Percentiles rank a stretch among this genome's conserved stretches.
Conservation (phyloP, 2,329 filamentous ascomycete genomes). For the Trichoderma semiorbis region DNA sequence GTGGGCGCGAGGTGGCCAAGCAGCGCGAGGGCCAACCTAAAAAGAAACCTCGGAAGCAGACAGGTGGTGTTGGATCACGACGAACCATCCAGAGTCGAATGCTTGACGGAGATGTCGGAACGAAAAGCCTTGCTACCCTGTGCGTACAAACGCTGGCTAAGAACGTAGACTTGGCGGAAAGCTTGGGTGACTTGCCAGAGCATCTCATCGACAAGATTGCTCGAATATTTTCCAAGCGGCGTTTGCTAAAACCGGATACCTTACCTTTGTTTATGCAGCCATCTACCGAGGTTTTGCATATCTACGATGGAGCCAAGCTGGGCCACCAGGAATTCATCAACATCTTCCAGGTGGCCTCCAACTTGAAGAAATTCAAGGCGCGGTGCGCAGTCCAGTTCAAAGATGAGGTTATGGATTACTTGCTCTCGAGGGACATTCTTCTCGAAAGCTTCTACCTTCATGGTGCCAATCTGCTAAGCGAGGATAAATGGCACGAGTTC, state of each 20-base stretch:
- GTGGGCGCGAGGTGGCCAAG: slow-evolving; percentile 70
- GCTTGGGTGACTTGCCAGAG: slow-evolving; percentile 57
- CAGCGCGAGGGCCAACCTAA: slow-evolving; percentile 45
- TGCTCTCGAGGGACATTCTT: slow-evolving; percentile 65
- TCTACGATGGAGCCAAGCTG: slow-evolving; percentile 63
- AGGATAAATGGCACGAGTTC: slow-evolving; percentile 69
- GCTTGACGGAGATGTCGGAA: slow-evolving; percentile 70
- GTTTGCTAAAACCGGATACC: slow-evolving; percentile 52
- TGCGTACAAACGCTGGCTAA: slow-evolving; percentile 61
- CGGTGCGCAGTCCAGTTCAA: slow-evolving; percentile 91
- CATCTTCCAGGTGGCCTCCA: slow-evolving; percentile 73
- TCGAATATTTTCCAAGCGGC: slow-evolving; percentile 57
- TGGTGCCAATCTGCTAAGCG: slow-evolving; percentile 77
- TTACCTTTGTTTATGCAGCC: slow-evolving; percentile 57
- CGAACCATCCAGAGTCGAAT: slow-evolving; percentile 80
- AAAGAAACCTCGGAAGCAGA: slow-evolving; percentile 48
- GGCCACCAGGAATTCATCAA: slow-evolving; percentile 72
- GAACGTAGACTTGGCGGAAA: slow-evolving; percentile 60
- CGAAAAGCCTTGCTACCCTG: slow-evolving; percentile 64
- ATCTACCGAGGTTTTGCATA: slow-evolving; percentile 46
- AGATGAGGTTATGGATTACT: slow-evolving; percentile 75
- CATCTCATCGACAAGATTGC: slow-evolving; percentile 57
- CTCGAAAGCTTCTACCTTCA: slow-evolving; percentile 76
- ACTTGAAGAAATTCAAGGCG: slow-evolving; percentile 67
- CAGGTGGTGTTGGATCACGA: slow-evolving; percentile 56